Percentiles rank a stretch among this genome's conserved stretches.
These are phyloP conservation scores for Flaveria bidentis DNA, from an alignment of 129 eudicot genomes.

Conservation along the genomic window DNA sequence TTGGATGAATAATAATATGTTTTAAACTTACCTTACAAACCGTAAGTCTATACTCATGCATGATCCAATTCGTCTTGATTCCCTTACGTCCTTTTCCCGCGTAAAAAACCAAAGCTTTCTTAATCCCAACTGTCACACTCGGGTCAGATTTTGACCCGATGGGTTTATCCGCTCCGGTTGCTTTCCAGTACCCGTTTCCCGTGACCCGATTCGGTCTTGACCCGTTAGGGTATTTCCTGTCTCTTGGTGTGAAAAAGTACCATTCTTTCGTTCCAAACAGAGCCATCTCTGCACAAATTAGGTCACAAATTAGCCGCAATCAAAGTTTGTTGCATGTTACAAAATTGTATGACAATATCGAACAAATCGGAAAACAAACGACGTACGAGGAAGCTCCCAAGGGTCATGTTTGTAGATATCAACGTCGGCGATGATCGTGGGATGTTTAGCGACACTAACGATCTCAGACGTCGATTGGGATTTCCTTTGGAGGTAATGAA, in stretches of 20 bases:
- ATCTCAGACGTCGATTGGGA: slow-evolving; percentile 1
- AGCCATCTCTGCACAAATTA: slow-evolving; percentile 28
- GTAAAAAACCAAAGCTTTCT: slow-evolving; percentile 43
- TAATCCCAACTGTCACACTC: slow-evolving; percentile 24
- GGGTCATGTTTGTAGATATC: slow-evolving; percentile 45
- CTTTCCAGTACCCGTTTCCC: slow-evolving; percentile 48
- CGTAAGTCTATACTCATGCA: slow-evolving; percentile 41
- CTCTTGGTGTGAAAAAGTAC: slow-evolving; percentile 52
- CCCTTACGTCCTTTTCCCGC: slow-evolving; percentile 37
- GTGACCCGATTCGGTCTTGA: slow-evolving; percentile 43
- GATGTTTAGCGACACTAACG: neutral
- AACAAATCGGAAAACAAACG: no score
- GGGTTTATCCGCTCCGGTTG: slow-evolving; percentile 45
- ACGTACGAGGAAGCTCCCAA: slow-evolving; percentile 33
- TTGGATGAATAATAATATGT: neutral
- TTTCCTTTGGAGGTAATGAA: slow-evolving; percentile 31
- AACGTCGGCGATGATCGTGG: slow-evolving; percentile 33
- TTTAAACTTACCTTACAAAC: slow-evolving; percentile 22
- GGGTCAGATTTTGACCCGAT: slow-evolving; percentile 18
- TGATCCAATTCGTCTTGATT: slow-evolving; percentile 44
- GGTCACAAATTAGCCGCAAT: neutral
- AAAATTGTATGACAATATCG: no score
- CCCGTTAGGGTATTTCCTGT: slow-evolving; percentile 43
- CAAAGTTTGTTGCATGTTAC: neutral
- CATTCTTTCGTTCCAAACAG: slow-evolving; percentile 43